phyloP scores from a whole-genome alignment of 1,284 basidiomycete species.

The Marasmius tenuissimus region DNA sequence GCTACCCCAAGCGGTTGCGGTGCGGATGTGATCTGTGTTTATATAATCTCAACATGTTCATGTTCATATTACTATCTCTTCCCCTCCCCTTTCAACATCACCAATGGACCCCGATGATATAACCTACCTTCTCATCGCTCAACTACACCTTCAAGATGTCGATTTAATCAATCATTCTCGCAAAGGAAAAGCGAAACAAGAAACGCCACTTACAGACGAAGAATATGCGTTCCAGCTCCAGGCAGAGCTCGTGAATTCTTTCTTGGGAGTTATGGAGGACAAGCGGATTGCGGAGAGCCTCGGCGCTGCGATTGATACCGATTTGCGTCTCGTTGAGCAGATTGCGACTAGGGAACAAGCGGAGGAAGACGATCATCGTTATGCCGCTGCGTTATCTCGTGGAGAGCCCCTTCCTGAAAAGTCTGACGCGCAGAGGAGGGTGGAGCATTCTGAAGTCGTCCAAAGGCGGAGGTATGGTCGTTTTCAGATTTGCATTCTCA shows the following conservation, averaged over 20 bases:
- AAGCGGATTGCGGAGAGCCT: conserved; percentile 38
- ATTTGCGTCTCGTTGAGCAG: conserved; percentile 23
- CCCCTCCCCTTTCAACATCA: neutral
- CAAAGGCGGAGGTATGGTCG: neutral
- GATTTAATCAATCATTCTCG: conserved; percentile 29
- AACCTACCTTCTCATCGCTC: conserved; percentile 18
- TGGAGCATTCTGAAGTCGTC: conserved; percentile 25
- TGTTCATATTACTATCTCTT: neutral
- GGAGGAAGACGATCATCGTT: conserved; percentile 33
- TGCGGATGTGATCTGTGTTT: neutral
- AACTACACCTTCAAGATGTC: conserved; percentile 39
- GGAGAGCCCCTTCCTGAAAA: conserved; percentile 25
- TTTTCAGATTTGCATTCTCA: neutral
- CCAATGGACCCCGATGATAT: conserved; percentile 6
- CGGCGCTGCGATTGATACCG: conserved; percentile 27
- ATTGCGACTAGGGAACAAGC: conserved; percentile 27
- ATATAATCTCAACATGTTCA: neutral
- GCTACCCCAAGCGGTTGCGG: neutral
- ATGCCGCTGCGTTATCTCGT: conserved; percentile 31
- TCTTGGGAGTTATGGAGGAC: conserved; percentile 34
- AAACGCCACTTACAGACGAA: conserved; percentile 37
- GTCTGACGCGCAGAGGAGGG: conserved; percentile 20
- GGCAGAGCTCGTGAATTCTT: conserved; percentile 34
- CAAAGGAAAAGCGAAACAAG: conserved; percentile 40
- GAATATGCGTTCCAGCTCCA: conserved; percentile 49